Base-by-base conservation (phyloP, 345 rosid genomes). In the Syzygium oleosum region DNA sequence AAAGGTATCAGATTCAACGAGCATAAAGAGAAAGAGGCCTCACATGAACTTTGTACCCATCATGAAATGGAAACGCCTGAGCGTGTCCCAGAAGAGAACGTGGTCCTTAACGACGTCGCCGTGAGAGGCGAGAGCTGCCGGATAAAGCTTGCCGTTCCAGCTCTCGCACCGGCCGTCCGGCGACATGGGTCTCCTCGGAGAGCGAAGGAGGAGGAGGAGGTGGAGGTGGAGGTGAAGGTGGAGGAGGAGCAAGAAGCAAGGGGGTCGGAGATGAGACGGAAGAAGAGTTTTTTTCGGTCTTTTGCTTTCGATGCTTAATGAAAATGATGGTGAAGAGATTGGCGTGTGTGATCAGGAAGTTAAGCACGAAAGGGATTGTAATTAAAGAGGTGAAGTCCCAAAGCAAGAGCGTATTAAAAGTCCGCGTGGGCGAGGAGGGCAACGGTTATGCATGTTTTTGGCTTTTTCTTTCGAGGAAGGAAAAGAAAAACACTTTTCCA, bases 41-140 rank as follows among this genome's bases (percentile, higher is more conserved):
- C 80, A 97, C 99, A 95, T 94, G 88, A 96, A 97, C 90, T 95
- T 97, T 53, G 97, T 93, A 85, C 97, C 93, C 96, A 97, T 88
- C 51, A 91, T 46, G 89, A 93, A 95, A 90, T 97, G 99, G 91
- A 97, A 97, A 86, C 97, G 93, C 89, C 97, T 89, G 61, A 97
- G 98, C 34, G 99, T 94, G 92, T 97, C 99, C 98, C 97, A 95
- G 89, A 97, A 97, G 89, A 88, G 83, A 86, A 85, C 89, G 38
- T 92, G 89, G 87, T 94, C 94, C 61, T 88, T 87, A 21, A 92
- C 93, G 55, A 95, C 90, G 59, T 86, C 92, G 10, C 95, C 96
- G 51, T 97, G 99, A 51, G 92, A 86, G 27, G 94, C 92, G 9
- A 96, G 90, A 51, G 98, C 94, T 23, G 90, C 90, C 15, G 99